Conservation (phyloP, 2,329 filamentous ascomycete genomes). For the Talaromyces sp. region DNA sequence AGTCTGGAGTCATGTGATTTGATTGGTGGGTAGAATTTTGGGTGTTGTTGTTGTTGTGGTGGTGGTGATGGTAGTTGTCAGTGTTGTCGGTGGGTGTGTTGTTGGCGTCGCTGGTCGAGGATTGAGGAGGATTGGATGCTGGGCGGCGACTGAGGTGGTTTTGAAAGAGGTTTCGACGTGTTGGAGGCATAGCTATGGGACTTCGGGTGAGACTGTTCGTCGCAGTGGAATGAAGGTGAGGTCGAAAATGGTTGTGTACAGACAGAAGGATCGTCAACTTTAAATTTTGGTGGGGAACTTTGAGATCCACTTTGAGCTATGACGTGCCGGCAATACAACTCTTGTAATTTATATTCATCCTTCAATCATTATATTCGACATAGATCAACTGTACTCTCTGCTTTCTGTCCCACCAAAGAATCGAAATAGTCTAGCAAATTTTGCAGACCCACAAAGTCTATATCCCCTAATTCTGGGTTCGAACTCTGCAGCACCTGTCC, state of each 20-base stretch:
- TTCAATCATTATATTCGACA: neutral
- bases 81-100: neutral
- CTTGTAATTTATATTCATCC: too few species aligned
- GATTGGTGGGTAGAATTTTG: neutral
- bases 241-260: neutral
- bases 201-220: neutral
- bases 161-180: slow-evolving; percentile 17
- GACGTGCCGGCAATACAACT: neutral
- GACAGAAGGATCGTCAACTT: neutral
- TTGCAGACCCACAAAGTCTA: slow-evolving; percentile 69
- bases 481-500: slow-evolving; percentile 66
- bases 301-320: neutral
- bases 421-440: slow-evolving; percentile 68
- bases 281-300: slow-evolving; percentile 6
- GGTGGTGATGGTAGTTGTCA: neutral
- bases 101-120: slow-evolving; percentile 2
- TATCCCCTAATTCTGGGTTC: slow-evolving; percentile 62
- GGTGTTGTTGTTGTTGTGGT: neutral
- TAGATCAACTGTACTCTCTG: slow-evolving; percentile 24
- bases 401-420: slow-evolving; percentile 59
- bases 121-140: neutral
- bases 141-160: slow-evolving; percentile 17
- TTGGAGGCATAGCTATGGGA: slow-evolving; percentile 10
- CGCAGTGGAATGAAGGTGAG: neutral
- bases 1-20: neutral